Conservation (phyloP, 129 eudicot species). For the Cynara cardunculus region DNA sequence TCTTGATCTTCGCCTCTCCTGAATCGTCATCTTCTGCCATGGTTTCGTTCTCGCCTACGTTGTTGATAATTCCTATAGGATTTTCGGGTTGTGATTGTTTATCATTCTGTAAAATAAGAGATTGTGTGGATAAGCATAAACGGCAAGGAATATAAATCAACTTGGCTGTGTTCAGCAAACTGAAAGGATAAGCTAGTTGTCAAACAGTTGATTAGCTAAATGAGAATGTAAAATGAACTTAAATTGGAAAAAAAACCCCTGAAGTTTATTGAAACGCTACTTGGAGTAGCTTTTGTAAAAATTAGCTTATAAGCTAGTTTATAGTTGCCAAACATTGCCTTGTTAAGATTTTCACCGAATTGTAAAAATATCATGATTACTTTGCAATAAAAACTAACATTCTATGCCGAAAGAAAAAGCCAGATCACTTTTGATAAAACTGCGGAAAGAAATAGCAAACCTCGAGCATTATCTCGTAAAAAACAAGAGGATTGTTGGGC, state of each 20-base stretch:
- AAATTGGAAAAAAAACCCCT: neutral
- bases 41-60: constrained; percentile 43
- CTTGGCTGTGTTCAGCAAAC: neutral
- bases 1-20: constrained; percentile 26
- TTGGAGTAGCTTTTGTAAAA: neutral
- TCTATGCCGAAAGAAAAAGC: neutral
- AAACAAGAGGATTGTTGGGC: constrained; percentile 43
- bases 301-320: too few species aligned
- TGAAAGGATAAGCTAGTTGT: too few species aligned
- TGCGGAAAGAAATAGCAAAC: constrained; percentile 29
- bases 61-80: constrained; percentile 3
- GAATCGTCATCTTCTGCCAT: constrained; percentile 55
- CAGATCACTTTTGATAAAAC: neutral
- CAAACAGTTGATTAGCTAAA: neutral
- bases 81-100: constrained; percentile 23
- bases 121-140: neutral
- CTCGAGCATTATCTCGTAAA: constrained; percentile 75
- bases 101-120: constrained; percentile 36
- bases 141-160: neutral
- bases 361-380: neutral
- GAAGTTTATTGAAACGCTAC: neutral
- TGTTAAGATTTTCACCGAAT: neutral
- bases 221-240: neutral
- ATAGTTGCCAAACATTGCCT: neutral
- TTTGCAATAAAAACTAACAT: neutral